Base-by-base conservation (phyloP, 2,329 filamentous ascomycete species). In the Trichoderma sp. region DNA sequence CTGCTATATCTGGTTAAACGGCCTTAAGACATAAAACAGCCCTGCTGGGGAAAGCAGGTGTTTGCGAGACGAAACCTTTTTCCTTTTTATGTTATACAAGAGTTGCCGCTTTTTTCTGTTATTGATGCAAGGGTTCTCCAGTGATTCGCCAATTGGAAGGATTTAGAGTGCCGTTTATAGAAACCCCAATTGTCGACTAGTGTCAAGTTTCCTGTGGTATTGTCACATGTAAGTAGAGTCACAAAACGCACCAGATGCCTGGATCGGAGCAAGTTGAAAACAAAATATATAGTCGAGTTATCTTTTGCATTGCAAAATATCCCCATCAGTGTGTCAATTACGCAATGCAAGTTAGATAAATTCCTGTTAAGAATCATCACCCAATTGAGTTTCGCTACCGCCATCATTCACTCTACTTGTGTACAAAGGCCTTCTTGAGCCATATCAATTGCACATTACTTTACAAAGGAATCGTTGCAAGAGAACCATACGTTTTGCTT, bases 341-440 rank as follows among this genome's bases (percentile, higher is more conserved):
- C 32, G 32, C 11, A 13, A 3, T 34, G 0, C 5, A 14, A 1
- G 3, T 14, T 34, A 0, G 14, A 34, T 5, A 2, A 14, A 4
- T 5, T 34, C 32, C 5, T 34, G 32, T 39, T 5, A 7, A 39
- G 1, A 16, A 18, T 18, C 5, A 39, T 39, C 37, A 3, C 37
- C 5, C 37, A 39, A 39, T 39, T 7, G 37, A 18, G 37, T 18
- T 39, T 39, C 34, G 34, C 5, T 18, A 39, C 1, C 14, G 16
- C 14, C 37, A 16, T 39, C 37, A 3, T 39, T 16, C 16, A 7
- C 37, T 39, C 13, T 18, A 18, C 14, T 18, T 39, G 32, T 34
- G 10, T 34, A 39, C 37, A 39, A 39, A 7, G 2, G 16, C 14
- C 16, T 14, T 7, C 14, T 18, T 6, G 5, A 18, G 37, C 5